phyloP scores from a whole-genome alignment of 805 yeast genomes.

The Candida endomychidarum region DNA sequence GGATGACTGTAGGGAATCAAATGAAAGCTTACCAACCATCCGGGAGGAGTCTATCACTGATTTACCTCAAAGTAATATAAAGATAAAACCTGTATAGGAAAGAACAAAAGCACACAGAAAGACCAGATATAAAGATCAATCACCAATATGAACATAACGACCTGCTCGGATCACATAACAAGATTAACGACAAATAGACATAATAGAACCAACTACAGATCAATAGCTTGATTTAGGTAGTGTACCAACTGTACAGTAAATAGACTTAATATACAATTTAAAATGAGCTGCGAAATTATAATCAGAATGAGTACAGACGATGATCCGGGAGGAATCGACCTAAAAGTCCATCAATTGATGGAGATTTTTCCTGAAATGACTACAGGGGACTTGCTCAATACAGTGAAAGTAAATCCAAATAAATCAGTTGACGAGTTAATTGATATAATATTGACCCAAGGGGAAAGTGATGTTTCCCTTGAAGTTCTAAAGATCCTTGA shows the following conservation, averaged over 20 bases:
- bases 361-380: slow-evolving; percentile 8
- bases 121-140: too few relatives aligned
- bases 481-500: slow-evolving; percentile 8
- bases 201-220: too few relatives aligned
- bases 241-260: too few relatives aligned
- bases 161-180: too few relatives aligned
- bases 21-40: slow-evolving; percentile 4
- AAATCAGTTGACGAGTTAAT: neutral
- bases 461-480: neutral
- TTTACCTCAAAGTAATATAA: too few relatives aligned
- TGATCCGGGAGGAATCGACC: neutral
- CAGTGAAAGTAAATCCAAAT: slow-evolving; percentile 2
- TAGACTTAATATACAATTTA: too few relatives aligned
- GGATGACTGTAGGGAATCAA: neutral
- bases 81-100: too few relatives aligned
- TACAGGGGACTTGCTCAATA: slow-evolving; percentile 10
- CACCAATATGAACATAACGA: too few relatives aligned
- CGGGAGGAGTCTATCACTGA: neutral
- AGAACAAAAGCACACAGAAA: too few relatives aligned
- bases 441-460: neutral
- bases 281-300: neutral
- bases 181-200: too few relatives aligned
- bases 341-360: neutral
- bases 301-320: neutral
- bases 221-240: too few relatives aligned